These are phyloP conservation scores for Xylaria telfairii DNA, from an alignment of 495 filamentous ascomycete genomes.

Conservation along the genomic window DNA sequence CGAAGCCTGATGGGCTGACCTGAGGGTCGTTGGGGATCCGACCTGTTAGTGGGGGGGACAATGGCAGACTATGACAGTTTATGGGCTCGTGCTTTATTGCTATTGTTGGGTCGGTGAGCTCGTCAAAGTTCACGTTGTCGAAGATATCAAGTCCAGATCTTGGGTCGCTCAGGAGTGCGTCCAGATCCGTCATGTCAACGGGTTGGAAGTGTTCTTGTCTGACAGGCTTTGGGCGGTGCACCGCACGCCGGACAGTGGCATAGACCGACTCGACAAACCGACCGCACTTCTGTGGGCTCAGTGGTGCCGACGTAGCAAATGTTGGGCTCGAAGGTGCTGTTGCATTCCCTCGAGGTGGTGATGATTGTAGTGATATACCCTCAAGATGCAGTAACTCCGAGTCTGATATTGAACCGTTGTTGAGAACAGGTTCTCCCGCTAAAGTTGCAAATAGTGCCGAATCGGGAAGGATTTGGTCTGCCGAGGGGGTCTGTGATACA, in stretches of 20 bases:
- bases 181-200: slow-evolving; percentile 13
- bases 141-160: slow-evolving; percentile 26
- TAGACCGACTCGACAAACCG: slow-evolving; percentile 34
- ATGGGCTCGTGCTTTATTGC: slow-evolving; percentile 27
- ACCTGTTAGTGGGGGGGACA: slow-evolving; percentile 47
- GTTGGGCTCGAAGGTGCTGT: slow-evolving; percentile 32
- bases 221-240: slow-evolving; percentile 32
- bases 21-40: slow-evolving; percentile 36
- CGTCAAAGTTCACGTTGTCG: slow-evolving; percentile 22
- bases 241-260: slow-evolving; percentile 31
- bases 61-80: slow-evolving; percentile 22
- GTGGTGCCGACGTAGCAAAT: slow-evolving; percentile 15
- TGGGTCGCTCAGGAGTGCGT: slow-evolving; percentile 24
- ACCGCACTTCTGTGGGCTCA: slow-evolving; percentile 34
- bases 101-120: slow-evolving; percentile 28
- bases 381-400: slow-evolving; percentile 55
- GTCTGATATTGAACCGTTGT: slow-evolving; percentile 51
- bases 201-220: slow-evolving; percentile 15
- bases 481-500: not conserved
- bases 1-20: slow-evolving; percentile 29
- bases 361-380: slow-evolving; percentile 50
- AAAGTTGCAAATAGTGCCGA: slow-evolving; percentile 26
- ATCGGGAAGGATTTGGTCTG: slow-evolving; percentile 26
- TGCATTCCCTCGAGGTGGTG: slow-evolving; percentile 34
- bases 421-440: slow-evolving; percentile 33